These are phyloP conservation scores for Metahyphopichia silvanorum DNA, from an alignment of 805 yeast species.

Conservation along the genomic window DNA sequence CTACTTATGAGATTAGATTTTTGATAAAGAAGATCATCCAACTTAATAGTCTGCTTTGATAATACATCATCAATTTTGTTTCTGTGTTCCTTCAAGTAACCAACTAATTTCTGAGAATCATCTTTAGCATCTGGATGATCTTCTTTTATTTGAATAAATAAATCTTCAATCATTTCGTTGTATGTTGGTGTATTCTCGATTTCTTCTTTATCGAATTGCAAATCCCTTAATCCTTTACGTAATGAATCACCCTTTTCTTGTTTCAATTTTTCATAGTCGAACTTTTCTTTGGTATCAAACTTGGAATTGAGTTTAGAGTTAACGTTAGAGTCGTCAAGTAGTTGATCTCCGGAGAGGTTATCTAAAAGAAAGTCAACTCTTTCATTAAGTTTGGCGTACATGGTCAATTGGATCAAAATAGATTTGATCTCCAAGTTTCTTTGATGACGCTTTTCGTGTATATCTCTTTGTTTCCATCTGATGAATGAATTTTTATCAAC, in stretches of 20 bases:
- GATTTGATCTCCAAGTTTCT: slow-evolving; percentile 75
- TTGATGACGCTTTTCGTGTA: slow-evolving; percentile 86
- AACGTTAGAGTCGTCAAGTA: slow-evolving; percentile 26
- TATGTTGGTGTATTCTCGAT: slow-evolving; percentile 56
- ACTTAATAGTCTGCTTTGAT: slow-evolving; percentile 59
- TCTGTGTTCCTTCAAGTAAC: slow-evolving; percentile 56
- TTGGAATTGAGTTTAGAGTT: slow-evolving; percentile 43
- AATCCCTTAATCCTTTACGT: slow-evolving; percentile 42
- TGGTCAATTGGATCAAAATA: slow-evolving; percentile 70
- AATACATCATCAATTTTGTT: slow-evolving; percentile 66
- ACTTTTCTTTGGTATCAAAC: slow-evolving; percentile 60
- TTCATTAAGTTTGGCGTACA: slow-evolving; percentile 71
- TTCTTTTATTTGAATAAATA: slow-evolving; percentile 70
- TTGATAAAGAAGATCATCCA: slow-evolving; percentile 66
- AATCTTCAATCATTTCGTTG: slow-evolving; percentile 89
- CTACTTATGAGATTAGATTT: slow-evolving; percentile 75
- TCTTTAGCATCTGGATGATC: slow-evolving; percentile 52
- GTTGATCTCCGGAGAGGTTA: slow-evolving; percentile 36
- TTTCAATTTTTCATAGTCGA: slow-evolving; percentile 40
- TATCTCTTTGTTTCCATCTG: slow-evolving; percentile 95
- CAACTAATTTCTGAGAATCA: slow-evolving; percentile 30
- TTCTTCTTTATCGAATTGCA: slow-evolving; percentile 32
- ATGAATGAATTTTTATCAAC: slow-evolving; percentile 93
- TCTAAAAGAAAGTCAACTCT: slow-evolving; percentile 65
- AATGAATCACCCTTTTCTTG: slow-evolving; percentile 39